These are phyloP conservation scores for Meyerozyma carpophila DNA, from an alignment of 1,139 yeast species.

Conservation along the genomic window DNA sequence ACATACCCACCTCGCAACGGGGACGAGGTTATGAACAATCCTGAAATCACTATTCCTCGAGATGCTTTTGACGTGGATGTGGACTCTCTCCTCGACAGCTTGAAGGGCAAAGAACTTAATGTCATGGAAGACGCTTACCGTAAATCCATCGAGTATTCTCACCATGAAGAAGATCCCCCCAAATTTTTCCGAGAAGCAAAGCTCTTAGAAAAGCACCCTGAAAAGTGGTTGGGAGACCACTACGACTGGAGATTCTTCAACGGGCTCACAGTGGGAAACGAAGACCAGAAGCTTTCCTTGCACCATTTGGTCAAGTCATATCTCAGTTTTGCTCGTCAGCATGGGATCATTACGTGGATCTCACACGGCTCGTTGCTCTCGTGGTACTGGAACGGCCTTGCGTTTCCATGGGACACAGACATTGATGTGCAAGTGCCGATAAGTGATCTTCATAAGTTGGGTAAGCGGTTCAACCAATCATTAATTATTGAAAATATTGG, in stretches of 20 bases:
- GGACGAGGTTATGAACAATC: conserved; percentile 5
- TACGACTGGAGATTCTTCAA: conserved; percentile 41
- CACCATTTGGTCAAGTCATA: conserved; percentile 27
- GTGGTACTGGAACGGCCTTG: conserved; percentile 23
- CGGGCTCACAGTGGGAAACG: conserved; percentile 19
- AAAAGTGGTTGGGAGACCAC: conserved; percentile 34
- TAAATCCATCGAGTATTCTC: conserved; percentile 7
- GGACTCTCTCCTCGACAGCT: conserved; percentile 4
- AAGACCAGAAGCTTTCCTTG: conserved; percentile 21
- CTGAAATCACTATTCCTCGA: conserved; percentile 10
- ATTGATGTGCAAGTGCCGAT: conserved; percentile 23
- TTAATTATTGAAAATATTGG: conserved; percentile 16
- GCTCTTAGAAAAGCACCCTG: conserved; percentile 14
- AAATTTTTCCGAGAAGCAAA: conserved; percentile 31
- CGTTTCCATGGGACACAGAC: conserved; percentile 24
- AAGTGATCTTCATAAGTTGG: conserved; percentile 32
- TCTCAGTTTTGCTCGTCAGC: conserved; percentile 21
- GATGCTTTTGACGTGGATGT: conserved; percentile 14
- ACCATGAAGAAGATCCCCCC: conserved; percentile 16
- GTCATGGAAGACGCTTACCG: conserved; percentile 15
- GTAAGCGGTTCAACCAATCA: conserved; percentile 23
- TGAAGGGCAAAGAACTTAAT: conserved; percentile 6
- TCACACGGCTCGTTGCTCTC: conserved; percentile 32
- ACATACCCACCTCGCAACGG: conserved; percentile 6
- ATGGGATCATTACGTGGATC: conserved; percentile 34